Evolutionary conservation across 257 asterid genomes (phyloP), one percentile per base, ranked within the genome.

Genomic region (Nicotiana obtusifolia): DNA sequence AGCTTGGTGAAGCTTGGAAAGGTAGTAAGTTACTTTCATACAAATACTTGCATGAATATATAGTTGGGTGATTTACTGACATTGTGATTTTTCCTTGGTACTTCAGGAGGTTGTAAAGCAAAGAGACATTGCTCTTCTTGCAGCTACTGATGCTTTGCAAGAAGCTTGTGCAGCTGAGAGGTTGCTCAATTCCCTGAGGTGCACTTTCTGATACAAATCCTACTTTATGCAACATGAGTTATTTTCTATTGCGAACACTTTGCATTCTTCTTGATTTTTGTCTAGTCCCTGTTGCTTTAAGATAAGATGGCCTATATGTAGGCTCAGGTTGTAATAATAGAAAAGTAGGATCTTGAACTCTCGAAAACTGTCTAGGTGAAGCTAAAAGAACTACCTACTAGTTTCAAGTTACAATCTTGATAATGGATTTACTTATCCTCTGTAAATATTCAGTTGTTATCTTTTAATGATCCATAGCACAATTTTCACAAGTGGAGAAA

Each of bases 131-230:
- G 95, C 94, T 41, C 41, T 90, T 81, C 80, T 83, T 82, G 92
- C 93, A 76, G 98, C 98, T 81, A 87, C 88, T 64, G 93, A 91
- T 83, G 95, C 97, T 64, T 87, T 94, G 77, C 97, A 93, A 84
- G 96, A 91, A 77, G 96, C 95, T 49, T 92, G 93, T 83, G 94
- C 90, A 80, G 90, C 96, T 49, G 97, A 93, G 83, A 92, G 95
- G 81, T 77, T 91, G 88, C 93, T 93, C 78, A 90, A 88, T 87
- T 92, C 96, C 82, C 87, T 94, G 79, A 87, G 98, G 98, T 94
- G 71, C 24, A 30, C 41, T 75, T 75, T 75, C 62, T 75, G 24
- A 49, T 49, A 49, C 24, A 73, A 44, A 47, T 15, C 79, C 7
- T 73, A 7, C 16, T 73, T 24, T 47, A 73, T 24, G 30, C 41